These are phyloP conservation scores for Macrotyloma uniflorum DNA, from an alignment of 306 rosid genomes.

Conservation along the genomic window DNA sequence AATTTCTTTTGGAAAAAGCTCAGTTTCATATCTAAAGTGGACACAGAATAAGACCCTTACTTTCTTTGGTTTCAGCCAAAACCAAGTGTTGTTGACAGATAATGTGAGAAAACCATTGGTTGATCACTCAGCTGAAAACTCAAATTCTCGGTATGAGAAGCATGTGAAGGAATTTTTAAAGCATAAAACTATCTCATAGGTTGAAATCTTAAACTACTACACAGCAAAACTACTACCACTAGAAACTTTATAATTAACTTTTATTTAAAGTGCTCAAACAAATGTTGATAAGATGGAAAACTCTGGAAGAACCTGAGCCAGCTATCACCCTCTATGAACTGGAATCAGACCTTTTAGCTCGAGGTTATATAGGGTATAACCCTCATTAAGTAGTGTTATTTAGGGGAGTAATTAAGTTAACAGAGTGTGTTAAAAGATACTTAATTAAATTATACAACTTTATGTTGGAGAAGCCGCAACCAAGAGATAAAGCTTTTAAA, in stretches of 20 bases:
- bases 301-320: neutral
- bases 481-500: neutral
- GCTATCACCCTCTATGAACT: neutral
- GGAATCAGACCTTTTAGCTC: conserved; percentile 24
- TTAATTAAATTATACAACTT: neutral
- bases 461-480: neutral
- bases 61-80: conserved; percentile 24
- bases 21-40: conserved; percentile 20
- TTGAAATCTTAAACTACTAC: conserved; percentile 21
- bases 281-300: conserved; percentile 45
- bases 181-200: conserved; percentile 31
- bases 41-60: conserved; percentile 29
- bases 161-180: conserved; percentile 1
- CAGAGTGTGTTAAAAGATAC: neutral
- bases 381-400: neutral
- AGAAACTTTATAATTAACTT: conserved; percentile 4
- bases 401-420: neutral
- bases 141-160: neutral
- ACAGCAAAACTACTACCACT: conserved; percentile 50
- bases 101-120: conserved; percentile 1
- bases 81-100: neutral
- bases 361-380: conserved; percentile 27
- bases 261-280: conserved; percentile 35
- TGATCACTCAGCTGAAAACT: neutral
- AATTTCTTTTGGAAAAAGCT: conserved; percentile 27